Evolutionary conservation across 2,329 filamentous ascomycete genomes (phyloP).

Genomic region (Cadophora luteo-olivacea): DNA sequence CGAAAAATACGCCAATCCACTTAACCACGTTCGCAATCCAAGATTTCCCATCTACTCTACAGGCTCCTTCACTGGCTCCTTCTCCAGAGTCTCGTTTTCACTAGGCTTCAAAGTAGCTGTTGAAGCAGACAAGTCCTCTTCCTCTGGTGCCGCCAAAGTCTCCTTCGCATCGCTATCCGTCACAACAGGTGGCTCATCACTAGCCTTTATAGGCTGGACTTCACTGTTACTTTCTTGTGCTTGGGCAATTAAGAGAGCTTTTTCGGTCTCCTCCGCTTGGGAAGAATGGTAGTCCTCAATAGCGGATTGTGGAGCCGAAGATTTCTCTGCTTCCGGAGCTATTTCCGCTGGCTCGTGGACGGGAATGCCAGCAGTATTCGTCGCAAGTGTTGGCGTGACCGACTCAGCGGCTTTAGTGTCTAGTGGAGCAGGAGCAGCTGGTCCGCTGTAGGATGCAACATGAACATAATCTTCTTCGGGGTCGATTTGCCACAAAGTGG

Average conservation of each 20-base stretch:
- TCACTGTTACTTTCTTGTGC: conserved; percentile 23
- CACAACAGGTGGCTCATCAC: conserved; percentile 29
- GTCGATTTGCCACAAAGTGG: conserved; percentile 50
- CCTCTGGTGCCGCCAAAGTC: conserved; percentile 14
- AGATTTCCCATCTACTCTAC: conserved; percentile 33
- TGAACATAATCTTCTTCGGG: conserved; percentile 49
- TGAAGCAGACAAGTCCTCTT: conserved; percentile 37
- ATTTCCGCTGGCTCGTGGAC: conserved; percentile 35
- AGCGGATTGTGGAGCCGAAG: conserved; percentile 24
- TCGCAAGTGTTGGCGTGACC: conserved; percentile 35
- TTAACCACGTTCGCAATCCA: background rate
- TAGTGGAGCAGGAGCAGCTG: conserved; percentile 7
- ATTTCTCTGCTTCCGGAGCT: conserved; percentile 27
- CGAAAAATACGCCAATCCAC: background rate
- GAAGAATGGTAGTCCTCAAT: conserved; percentile 28
- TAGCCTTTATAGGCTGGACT: conserved; percentile 28
- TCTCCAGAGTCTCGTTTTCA: conserved; percentile 16
- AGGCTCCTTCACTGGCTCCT: conserved; percentile 22
- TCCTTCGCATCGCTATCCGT: conserved; percentile 19
- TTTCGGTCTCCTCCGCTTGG: conserved; percentile 31
- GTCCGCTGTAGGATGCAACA: conserved; percentile 38
- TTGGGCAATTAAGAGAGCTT: conserved; percentile 21
- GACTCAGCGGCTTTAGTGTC: conserved; percentile 32
- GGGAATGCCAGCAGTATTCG: conserved; percentile 37
- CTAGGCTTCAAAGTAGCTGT: conserved; percentile 37